Evolutionary conservation across 768 basidiomycete genomes (phyloP), one percentile per base, ranked within the genome.

Genomic region (Paxillus rubicundulus): DNA sequence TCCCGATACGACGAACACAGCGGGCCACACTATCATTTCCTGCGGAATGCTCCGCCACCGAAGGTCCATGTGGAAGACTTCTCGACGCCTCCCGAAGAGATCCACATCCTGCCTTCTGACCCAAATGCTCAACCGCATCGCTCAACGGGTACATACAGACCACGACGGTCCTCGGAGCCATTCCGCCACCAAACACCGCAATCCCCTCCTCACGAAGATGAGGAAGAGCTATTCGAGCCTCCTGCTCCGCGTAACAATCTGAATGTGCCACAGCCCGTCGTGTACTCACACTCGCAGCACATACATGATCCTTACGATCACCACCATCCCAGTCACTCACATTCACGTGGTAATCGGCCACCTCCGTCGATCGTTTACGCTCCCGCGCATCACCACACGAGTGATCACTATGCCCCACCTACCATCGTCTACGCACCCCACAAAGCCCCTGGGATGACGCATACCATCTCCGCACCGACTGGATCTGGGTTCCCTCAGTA

Each of bases 401-500:
- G 64, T 49, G 72, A 80, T 47, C 76, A 78, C 58, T 86, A 86
- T 57, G 70, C 80, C 8, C 84, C 85, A 16, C 84, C 84, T 13
- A 74, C 78, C 0, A 79, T 85, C 52, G 79, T 79, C 10, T 77
- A 83, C 54, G 77, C 84, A 42, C 80, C 55, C 71, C 75, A 55
- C 66, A 77, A 70, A 76, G 78, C 45, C 72, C 84, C 84, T 49
- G 82, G 82, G 4, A 80, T 87, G 72, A 79, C 81, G 3, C 82
- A 86, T 63, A 86, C 85, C 50, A 82, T 85, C 48, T 86, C 86
- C n/a, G 79, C 81, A 17, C 82, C 84, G 7, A 20, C 77, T 53
- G 67, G 61, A 50, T 65, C 57, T 55, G 62, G 59, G 13, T 62
- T 68, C 59, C 62, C 67, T 33, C 74, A 76, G 52, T 74, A 77